These are phyloP conservation scores for Heterobasidion occidentale DNA, from an alignment of 1,284 basidiomycete genomes.

Conservation along the genomic window DNA sequence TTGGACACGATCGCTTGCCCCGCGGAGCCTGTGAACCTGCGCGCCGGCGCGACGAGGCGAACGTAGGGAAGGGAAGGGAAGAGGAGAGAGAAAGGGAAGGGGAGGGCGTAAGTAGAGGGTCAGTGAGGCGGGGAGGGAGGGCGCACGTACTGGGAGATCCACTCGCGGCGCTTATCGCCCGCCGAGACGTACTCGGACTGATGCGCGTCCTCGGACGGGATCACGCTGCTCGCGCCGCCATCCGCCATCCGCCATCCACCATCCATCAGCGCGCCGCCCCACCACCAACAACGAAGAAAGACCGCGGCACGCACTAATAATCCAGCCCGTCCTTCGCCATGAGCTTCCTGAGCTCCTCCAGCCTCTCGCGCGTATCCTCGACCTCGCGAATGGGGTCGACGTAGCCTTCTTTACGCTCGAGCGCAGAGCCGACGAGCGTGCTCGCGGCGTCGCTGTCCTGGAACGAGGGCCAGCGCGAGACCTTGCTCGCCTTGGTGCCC, in stretches of 20 bases:
- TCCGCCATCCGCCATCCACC: too few species aligned
- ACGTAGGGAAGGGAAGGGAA: neutral
- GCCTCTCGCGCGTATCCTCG: constrained; percentile 51
- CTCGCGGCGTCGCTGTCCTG: constrained; percentile 50
- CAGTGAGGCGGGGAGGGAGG: neutral
- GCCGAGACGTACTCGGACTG: constrained; percentile 81
- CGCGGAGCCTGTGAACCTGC: constrained; percentile 80
- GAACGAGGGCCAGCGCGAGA: constrained; percentile 4
- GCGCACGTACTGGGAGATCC: constrained; percentile 66
- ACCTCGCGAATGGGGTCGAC: constrained; percentile 42
- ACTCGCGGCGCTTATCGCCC: constrained; percentile 78
- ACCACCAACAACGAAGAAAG: constrained; percentile 4
- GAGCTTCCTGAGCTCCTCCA: constrained; percentile 59
- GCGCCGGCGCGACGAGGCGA: neutral
- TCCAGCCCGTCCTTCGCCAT: constrained; percentile 74
- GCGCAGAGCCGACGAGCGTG: constrained; percentile 65
- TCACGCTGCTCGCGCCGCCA: constrained; percentile 31
- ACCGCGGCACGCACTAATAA: constrained; percentile 65
- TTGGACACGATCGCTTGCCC: constrained; percentile 75
- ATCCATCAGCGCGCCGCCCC: neutral
- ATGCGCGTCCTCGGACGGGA: constrained; percentile 86
- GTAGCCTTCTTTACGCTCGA: constrained; percentile 60
- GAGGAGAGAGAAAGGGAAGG: neutral
- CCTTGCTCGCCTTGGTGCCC: neutral
- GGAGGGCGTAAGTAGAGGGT: constrained; percentile 2